Evolutionary conservation across 2,329 filamentous ascomycete species (phyloP), one percentile per base, ranked within the genome.

Genomic region (Sclerotinia nivalis): DNA sequence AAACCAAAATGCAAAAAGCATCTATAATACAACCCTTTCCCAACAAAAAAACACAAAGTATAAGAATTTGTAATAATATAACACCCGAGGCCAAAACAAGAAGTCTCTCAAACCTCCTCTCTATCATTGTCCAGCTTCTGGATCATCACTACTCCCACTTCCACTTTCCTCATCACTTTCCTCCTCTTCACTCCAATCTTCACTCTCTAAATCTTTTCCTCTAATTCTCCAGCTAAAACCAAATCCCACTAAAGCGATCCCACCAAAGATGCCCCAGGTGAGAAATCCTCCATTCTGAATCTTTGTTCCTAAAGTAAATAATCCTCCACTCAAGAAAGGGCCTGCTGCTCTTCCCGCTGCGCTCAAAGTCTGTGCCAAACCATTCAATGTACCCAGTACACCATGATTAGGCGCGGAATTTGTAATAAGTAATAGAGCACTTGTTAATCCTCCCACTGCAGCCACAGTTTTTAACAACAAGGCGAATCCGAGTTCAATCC

Each of bases 361-460:
- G 0, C 93, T 97, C 0, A 99, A 87, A 0, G 93, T 97, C 80
- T 99, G 96, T 0, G 96, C 96, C 45, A 98, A 86, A 13, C 96
- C 96, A 77, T 99, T 97, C 37, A 99, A 85, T 0, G 93, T 93
- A 4, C 96, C 96, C 0, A 99, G 86, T 0, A 92, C 93, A 7
- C 91, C 89, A 79, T 95, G 88, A 10, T 94, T 93, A 0, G 93
- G 92, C 0, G 93, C 93, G 0, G 92, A 96, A 76, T 99, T 99
- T 50, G 93, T 98, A 74, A 99, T 94, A 92, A 0, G 98, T 93
- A 97, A 84, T 81, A 97, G 87, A 2, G 95, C 93, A 76, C 93
- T 94, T 2, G 94, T 97, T 71, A 99, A 80, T 0, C 95, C 95
- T 10, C 93, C 93, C 0, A 99, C 93, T 96, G 84, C 89, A 69